These are phyloP conservation scores for Diaporthe australafricana DNA, from an alignment of 2,329 filamentous ascomycete species.

Conservation along the genomic window DNA sequence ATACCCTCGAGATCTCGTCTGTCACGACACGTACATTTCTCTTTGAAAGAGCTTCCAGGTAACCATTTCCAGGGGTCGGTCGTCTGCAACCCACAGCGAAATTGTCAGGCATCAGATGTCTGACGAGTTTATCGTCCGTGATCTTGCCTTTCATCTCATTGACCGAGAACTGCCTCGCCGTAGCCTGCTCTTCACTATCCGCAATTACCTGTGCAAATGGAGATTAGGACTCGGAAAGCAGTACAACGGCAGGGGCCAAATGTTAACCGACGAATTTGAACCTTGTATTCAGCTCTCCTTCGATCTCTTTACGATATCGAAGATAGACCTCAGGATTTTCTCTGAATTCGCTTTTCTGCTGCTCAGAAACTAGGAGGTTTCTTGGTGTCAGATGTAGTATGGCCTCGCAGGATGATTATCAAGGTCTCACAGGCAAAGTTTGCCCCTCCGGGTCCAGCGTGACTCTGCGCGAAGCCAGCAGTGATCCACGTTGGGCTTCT, in stretches of 20 bases:
- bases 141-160: constrained; percentile 29
- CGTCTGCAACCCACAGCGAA: constrained; percentile 26
- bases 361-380: constrained; percentile 10
- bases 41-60: constrained; percentile 28
- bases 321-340: constrained; percentile 22
- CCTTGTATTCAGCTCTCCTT: constrained; percentile 23
- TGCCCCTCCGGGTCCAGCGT: constrained; percentile 23
- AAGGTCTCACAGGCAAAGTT: constrained; percentile 33
- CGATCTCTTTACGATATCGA: constrained; percentile 29
- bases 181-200: background rate
- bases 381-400: background rate
- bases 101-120: constrained; percentile 28
- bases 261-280: constrained; percentile 26
- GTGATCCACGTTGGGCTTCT: constrained; percentile 33
- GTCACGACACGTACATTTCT: constrained; percentile 4
- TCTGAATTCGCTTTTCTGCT: constrained; percentile 24
- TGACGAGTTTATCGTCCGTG: background rate
- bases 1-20: background rate
- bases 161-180: constrained; percentile 16
- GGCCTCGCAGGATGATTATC: background rate
- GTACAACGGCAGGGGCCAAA: background rate
- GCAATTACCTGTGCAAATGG: background rate
- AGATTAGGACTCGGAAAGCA: background rate
- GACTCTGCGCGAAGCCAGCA: constrained; percentile 32
- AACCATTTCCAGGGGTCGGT: constrained; percentile 32